Percentiles rank a stretch among this genome's conserved stretches.
Evolutionary conservation across 1,139 yeast species (phyloP).

Genomic region (Yamadazyma trypodendri): DNA sequence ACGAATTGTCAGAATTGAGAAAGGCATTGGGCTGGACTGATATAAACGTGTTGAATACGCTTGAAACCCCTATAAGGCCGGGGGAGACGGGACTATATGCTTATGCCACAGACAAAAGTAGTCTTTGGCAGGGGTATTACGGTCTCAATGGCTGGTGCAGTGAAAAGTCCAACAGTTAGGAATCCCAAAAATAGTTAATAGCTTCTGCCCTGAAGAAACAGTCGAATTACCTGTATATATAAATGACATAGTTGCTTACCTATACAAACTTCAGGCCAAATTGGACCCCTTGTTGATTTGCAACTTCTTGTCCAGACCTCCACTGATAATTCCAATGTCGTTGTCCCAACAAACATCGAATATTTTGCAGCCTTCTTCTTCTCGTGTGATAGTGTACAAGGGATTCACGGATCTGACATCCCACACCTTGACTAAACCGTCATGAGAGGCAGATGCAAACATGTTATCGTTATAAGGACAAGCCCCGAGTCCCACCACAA

Average conservation of each 20-base stretch:
- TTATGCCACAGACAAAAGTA: slow-evolving; percentile 61
- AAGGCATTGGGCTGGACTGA: slow-evolving; percentile 64
- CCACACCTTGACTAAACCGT: slow-evolving; percentile 95
- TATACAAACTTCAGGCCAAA: slow-evolving; percentile 14
- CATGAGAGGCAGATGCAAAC: slow-evolving; percentile 90
- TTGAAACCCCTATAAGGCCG: slow-evolving; percentile 24
- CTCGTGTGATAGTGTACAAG: slow-evolving; percentile 80
- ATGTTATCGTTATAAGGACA: slow-evolving; percentile 75
- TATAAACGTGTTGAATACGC: slow-evolving; percentile 33
- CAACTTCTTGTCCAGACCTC: slow-evolving; percentile 90
- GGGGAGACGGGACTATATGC: slow-evolving; percentile 28
- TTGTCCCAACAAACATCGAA: slow-evolving; percentile 86
- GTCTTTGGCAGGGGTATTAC: slow-evolving; percentile 77
- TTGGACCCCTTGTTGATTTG: slow-evolving; percentile 72
- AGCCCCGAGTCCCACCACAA: slow-evolving; percentile 76
- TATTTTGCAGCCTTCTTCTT: slow-evolving; percentile 56
- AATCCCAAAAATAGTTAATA: neutral
- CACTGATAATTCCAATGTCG: slow-evolving; percentile 81
- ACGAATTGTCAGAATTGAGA: slow-evolving; percentile 58
- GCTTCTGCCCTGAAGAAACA: neutral
- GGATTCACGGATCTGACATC: slow-evolving; percentile 86
- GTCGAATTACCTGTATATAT: too few species aligned
- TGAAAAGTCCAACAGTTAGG: slow-evolving; percentile 1
- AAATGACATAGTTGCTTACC: too few species aligned
- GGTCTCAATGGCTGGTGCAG: slow-evolving; percentile 55